phyloP scores from a whole-genome alignment of 345 rosid species.

The Angophora floribunda region DNA sequence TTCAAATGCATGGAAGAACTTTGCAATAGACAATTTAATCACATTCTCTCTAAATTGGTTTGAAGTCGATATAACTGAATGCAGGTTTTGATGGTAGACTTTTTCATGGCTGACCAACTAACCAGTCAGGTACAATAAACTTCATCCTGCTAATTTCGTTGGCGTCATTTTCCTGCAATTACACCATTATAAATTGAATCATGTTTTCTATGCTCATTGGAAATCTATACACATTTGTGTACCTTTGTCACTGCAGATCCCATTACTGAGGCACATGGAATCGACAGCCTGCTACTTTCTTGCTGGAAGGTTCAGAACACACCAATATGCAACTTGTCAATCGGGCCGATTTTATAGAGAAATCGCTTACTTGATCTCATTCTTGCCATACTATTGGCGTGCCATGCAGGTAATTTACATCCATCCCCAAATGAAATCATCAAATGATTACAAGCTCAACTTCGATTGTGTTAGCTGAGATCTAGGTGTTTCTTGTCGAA shows the following conservation, averaged over 20 bases:
- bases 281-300: conserved; percentile 80
- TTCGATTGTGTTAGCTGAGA: background rate
- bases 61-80: background rate
- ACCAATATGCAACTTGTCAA: conserved; percentile 54
- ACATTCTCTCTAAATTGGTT: background rate
- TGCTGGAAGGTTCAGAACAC: conserved; percentile 66
- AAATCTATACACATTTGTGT: background rate
- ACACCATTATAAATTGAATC: background rate
- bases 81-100: conserved; percentile 88
- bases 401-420: conserved; percentile 74
- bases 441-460: background rate
- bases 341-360: conserved; percentile 60
- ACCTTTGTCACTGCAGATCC: conserved; percentile 36
- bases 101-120: conserved; percentile 98
- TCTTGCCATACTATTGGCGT: conserved; percentile 90
- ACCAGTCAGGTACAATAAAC: conserved; percentile 70
- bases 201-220: background rate
- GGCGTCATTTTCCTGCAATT: background rate
- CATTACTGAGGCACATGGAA: conserved; percentile 75
- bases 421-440: background rate
- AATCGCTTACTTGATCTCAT: conserved; percentile 73
- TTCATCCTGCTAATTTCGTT: background rate
- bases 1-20: background rate
- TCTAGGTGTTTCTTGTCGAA: background rate
- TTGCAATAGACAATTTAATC: background rate